Evolutionary conservation across 139 green algal species (phyloP).

Genomic region (Ettlia oleoabundans): DNA sequence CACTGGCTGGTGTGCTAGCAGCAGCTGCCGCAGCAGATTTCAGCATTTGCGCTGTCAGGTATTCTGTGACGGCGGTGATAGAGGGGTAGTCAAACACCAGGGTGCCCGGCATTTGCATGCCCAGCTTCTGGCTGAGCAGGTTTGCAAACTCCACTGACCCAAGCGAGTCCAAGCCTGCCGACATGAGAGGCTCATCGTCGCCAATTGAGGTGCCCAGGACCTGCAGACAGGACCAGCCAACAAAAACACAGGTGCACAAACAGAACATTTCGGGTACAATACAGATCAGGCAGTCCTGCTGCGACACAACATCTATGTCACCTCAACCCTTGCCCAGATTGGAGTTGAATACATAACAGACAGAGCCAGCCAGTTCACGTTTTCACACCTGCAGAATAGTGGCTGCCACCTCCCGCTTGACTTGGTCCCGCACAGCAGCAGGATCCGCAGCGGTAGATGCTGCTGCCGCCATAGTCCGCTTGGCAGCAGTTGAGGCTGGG

Average conservation of each 20-base stretch:
- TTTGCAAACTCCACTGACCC: conserved; percentile 67
- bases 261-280: too few species aligned
- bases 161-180: conserved; percentile 70
- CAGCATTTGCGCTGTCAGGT: conserved; percentile 32
- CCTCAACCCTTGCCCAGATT: too few species aligned
- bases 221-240: conserved; percentile 2
- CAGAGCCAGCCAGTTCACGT: neutral
- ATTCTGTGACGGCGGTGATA: conserved; percentile 37
- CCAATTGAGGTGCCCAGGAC: conserved; percentile 40
- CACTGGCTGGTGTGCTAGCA: neutral
- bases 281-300: too few species aligned
- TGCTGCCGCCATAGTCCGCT: neutral
- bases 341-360: too few species aligned
- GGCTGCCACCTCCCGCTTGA: conserved; percentile 33
- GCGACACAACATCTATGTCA: too few species aligned
- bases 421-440: conserved; percentile 20
- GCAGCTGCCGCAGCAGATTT: neutral
- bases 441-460: conserved; percentile 10
- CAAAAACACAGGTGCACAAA: neutral
- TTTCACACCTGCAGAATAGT: conserved; percentile 39
- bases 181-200: conserved; percentile 66
- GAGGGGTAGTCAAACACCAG: conserved; percentile 80
- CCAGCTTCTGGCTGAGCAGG: conserved; percentile 65
- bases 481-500: neutral
- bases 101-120: conserved; percentile 64